These are phyloP conservation scores for Coccinonectria pachysandricola DNA, from an alignment of 2,329 filamentous ascomycete genomes.

Conservation along the genomic window DNA sequence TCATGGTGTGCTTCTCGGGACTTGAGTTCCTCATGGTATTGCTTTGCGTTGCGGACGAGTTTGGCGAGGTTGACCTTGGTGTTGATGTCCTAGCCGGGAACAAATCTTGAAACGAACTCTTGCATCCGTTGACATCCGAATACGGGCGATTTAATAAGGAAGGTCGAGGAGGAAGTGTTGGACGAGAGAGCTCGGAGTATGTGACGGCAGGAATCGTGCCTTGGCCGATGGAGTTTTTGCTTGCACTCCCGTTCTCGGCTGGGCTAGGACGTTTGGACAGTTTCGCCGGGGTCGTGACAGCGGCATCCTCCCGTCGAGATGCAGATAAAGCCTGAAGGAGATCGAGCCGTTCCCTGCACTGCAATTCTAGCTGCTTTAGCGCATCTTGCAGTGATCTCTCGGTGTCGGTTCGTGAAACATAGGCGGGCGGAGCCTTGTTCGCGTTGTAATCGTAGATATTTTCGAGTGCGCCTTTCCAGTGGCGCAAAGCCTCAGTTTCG, in stretches of 20 bases:
- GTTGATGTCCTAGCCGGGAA: conserved; percentile 11
- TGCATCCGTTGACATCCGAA: conserved; percentile 35
- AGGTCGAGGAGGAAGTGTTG: conserved; percentile 47
- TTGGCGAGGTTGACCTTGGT: conserved; percentile 23
- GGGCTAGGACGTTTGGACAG: conserved; percentile 12
- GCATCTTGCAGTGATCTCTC: conserved; percentile 77
- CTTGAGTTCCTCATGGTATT: conserved; percentile 39
- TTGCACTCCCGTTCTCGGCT: conserved; percentile 11
- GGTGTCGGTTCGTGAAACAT: conserved; percentile 65
- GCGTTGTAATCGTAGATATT: conserved; percentile 82
- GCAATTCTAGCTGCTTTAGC: conserved; percentile 70
- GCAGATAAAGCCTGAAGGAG: conserved; percentile 71
- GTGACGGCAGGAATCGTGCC: conserved; percentile 73
- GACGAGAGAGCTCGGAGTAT: conserved; percentile 73
- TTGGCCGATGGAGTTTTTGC: conserved; percentile 60
- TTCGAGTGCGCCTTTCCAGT: conserved; percentile 81
- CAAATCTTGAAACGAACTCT: conserved; percentile 17
- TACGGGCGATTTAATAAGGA: conserved; percentile 43
- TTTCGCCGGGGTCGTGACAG: conserved; percentile 9
- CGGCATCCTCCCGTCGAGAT: conserved; percentile 36
- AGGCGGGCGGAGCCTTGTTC: conserved; percentile 59
- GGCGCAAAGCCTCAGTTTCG: conserved; percentile 79
- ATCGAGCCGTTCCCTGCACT: conserved; percentile 89
- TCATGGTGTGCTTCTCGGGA: conserved; percentile 52
- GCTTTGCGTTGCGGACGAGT: conserved; percentile 24